phyloP scores from a whole-genome alignment of 1,284 basidiomycete species.

The Dichomitus squalens region DNA sequence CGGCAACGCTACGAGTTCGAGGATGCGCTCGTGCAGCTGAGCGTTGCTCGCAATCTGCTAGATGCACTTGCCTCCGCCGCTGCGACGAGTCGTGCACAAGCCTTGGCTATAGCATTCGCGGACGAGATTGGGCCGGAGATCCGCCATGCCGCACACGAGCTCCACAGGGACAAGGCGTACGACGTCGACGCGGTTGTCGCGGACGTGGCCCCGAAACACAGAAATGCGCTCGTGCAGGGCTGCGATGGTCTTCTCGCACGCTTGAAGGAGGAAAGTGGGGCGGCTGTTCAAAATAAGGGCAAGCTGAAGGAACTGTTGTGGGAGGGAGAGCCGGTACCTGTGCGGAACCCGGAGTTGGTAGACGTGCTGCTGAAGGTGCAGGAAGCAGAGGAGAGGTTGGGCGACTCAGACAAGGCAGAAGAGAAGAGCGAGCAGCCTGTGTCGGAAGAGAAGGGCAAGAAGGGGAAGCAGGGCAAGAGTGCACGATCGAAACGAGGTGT shows the following conservation, averaged over 20 bases:
- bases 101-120: constrained; percentile 82
- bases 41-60: constrained; percentile 79
- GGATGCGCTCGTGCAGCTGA: constrained; percentile 77
- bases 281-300: constrained; percentile 30
- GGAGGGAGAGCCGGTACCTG: constrained; percentile 83
- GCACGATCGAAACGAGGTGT: constrained; percentile 69
- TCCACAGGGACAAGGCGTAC: constrained; percentile 75
- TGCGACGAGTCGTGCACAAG: constrained; percentile 86
- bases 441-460: constrained; percentile 32
- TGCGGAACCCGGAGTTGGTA: constrained; percentile 91
- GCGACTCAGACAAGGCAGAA: constrained; percentile 32
- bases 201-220: constrained; percentile 65
- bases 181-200: constrained; percentile 83
- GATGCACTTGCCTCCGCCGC: constrained; percentile 71
- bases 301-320: constrained; percentile 59
- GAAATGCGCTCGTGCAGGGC: constrained; percentile 62
- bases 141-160: constrained; percentile 89
- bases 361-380: constrained; percentile 86
- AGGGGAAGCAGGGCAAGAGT: constrained; percentile 40
- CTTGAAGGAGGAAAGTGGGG: constrained; percentile 49
- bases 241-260: constrained; percentile 61
- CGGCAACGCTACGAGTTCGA: constrained; percentile 76
- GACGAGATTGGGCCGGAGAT: constrained; percentile 93
- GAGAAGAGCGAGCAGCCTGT: constrained; percentile 16
- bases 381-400: constrained; percentile 66